phyloP scores from a whole-genome alignment of 1,284 basidiomycete species.

The Cystobasidiaceae sp. region DNA sequence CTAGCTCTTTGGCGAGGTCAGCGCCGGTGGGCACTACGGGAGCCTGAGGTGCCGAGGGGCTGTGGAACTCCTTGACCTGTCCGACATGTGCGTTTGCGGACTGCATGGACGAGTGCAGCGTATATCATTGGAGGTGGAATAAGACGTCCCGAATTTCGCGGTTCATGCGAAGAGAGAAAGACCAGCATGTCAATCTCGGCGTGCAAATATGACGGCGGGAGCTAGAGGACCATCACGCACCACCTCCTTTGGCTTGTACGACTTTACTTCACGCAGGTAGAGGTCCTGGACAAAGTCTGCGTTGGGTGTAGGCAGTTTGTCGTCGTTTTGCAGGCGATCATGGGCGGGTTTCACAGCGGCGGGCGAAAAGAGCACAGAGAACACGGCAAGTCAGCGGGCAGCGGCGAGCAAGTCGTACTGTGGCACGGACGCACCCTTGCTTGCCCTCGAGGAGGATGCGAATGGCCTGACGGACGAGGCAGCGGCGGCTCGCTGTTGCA shows the following conservation, averaged over 20 bases:
- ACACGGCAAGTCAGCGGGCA: neutral
- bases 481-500: slow-evolving; percentile 6
- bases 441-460: neutral
- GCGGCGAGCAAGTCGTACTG: neutral
- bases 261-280: slow-evolving; percentile 50
- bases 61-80: slow-evolving; percentile 49
- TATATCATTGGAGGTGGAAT: no score
- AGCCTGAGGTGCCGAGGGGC: slow-evolving; percentile 47
- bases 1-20: slow-evolving; percentile 48
- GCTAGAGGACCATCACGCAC: neutral
- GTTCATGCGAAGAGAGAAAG: neutral
- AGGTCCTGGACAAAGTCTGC: slow-evolving; percentile 51
- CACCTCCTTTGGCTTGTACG: slow-evolving; percentile 49
- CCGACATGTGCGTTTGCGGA: slow-evolving; percentile 44
- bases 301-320: neutral
- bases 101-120: slow-evolving; percentile 32
- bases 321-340: neutral
- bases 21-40: slow-evolving; percentile 47
- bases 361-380: neutral
- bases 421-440: slow-evolving; percentile 7
- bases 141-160: neutral
- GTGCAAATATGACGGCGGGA: neutral
- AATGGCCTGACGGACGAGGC: slow-evolving; percentile 1
- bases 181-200: neutral
- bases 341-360: no score